Evolutionary conservation across 179 eudicot genomes (phyloP).

Genomic region (Heliamphora pulchella): DNA sequence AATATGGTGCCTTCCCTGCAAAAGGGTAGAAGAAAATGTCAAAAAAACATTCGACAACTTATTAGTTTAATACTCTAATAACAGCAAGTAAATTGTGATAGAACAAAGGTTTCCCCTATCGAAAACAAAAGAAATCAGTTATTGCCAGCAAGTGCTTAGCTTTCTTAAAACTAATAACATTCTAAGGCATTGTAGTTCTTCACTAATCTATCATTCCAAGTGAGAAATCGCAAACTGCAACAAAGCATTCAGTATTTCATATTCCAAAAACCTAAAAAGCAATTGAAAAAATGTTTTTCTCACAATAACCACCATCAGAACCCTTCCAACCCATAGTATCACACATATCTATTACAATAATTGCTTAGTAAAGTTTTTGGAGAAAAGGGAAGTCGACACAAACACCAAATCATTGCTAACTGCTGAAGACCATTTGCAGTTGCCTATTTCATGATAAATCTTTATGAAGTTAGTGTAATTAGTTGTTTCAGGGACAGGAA

Average conservation of each 20-base stretch:
- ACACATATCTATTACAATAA: background rate
- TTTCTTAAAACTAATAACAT: conserved; percentile 2
- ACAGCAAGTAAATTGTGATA: background rate
- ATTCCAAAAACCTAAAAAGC: background rate
- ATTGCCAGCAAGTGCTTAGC: background rate
- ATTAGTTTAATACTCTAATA: background rate
- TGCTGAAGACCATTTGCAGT: background rate
- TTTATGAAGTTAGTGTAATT: background rate
- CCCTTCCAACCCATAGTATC: conserved; percentile 8
- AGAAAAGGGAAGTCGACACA: background rate
- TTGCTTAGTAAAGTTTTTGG: background rate
- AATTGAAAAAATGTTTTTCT: background rate
- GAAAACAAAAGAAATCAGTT: background rate
- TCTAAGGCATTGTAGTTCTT: background rate
- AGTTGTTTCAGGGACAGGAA: background rate
- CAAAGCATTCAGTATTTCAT: background rate
- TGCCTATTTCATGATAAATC: background rate
- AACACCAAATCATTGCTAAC: background rate
- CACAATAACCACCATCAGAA: background rate
- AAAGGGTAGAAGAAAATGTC: background rate
- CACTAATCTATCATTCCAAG: background rate
- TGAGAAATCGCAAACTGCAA: background rate
- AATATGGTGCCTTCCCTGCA: conserved; percentile 90
- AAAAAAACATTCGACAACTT: background rate
- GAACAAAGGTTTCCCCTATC: background rate